These are phyloP conservation scores for Diplosphaera chodatii DNA, from an alignment of 139 green algal species.

Conservation along the genomic window DNA sequence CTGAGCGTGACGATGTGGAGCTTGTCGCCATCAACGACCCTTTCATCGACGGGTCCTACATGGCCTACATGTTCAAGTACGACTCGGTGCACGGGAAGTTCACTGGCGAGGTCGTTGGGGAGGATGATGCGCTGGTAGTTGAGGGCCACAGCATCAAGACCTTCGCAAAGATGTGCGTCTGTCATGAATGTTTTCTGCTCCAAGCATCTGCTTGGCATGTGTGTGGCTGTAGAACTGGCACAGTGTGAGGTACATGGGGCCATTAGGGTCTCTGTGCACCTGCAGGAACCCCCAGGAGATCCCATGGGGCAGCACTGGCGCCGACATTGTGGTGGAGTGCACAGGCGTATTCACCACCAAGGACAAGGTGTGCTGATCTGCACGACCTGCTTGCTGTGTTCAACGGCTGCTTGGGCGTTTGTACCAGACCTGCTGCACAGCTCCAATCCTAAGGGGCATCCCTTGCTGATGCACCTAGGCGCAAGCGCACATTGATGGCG, in stretches of 20 bases:
- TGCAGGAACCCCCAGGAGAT: conserved; percentile 77
- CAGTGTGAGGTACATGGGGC: no score
- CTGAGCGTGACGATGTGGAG: conserved; percentile 68
- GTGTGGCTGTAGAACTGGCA: no score
- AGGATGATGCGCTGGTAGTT: conserved; percentile 55
- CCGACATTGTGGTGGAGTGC: conserved; percentile 83
- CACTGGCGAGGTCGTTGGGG: conserved; percentile 36
- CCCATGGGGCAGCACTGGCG: conserved; percentile 69
- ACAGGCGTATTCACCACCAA: conserved; percentile 92
- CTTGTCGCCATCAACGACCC: conserved; percentile 82
- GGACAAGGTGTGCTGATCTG: conserved; percentile 56
- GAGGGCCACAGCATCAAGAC: conserved; percentile 60
- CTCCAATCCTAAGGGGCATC: no score
- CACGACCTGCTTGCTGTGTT: no score
- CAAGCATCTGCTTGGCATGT: no score
- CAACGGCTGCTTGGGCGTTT: no score
- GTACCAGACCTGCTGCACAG: no score
- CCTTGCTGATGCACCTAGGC: no score
- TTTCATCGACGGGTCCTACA: conserved; percentile 67
- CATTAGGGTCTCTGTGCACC: no score
- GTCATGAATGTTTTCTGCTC: no score
- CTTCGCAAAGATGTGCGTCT: conserved; percentile 57
- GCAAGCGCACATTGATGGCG: conserved; percentile 69
- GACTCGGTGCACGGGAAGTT: conserved; percentile 77
- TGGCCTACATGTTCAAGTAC: conserved; percentile 62